Conservation (phyloP, 345 rosid genomes). For the Turnera subulata region DNA sequence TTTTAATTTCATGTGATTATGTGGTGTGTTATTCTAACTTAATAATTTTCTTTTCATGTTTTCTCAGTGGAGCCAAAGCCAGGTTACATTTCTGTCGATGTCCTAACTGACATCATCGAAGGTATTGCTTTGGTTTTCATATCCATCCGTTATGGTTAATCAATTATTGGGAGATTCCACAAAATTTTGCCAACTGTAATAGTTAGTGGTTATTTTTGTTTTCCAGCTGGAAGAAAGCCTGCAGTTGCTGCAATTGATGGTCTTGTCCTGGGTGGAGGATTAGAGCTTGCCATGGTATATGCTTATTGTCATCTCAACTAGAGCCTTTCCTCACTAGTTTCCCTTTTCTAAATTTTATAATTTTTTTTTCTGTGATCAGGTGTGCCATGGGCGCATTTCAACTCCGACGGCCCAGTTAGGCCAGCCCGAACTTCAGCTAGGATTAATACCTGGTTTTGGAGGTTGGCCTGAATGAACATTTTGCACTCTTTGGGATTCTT, state of each 20-base stretch:
- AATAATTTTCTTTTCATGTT: conserved; percentile 12
- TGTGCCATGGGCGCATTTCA: conserved; percentile 86
- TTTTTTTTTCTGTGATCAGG: conserved; percentile 37
- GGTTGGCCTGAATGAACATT: conserved; percentile 36
- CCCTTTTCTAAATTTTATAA: neutral
- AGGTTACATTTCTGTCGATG: conserved; percentile 60
- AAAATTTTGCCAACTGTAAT: neutral
- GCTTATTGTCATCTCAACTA: neutral
- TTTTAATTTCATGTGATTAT: neutral
- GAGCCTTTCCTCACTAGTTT: neutral
- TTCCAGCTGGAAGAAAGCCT: conserved; percentile 80
- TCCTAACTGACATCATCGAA: conserved; percentile 65
- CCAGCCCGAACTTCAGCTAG: conserved; percentile 90
- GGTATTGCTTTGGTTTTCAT: conserved; percentile 37
- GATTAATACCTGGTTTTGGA: conserved; percentile 96
- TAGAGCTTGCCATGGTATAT: conserved; percentile 92
- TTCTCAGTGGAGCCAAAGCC: conserved; percentile 51
- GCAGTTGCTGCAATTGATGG: conserved; percentile 99
- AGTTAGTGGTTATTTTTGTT: conserved; percentile 17
- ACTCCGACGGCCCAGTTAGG: conserved; percentile 75
- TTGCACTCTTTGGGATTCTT: neutral
- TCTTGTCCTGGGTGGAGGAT: conserved; percentile 96
- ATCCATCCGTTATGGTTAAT: neutral
- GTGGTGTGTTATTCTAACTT: conserved; percentile 8
- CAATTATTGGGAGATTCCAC: neutral